A percentile compares a stretch with the other conserved stretches of the same genome.
Evolutionary conservation across 2,329 filamentous ascomycete species (phyloP).

Genomic region (Arachnomyces sp.): DNA sequence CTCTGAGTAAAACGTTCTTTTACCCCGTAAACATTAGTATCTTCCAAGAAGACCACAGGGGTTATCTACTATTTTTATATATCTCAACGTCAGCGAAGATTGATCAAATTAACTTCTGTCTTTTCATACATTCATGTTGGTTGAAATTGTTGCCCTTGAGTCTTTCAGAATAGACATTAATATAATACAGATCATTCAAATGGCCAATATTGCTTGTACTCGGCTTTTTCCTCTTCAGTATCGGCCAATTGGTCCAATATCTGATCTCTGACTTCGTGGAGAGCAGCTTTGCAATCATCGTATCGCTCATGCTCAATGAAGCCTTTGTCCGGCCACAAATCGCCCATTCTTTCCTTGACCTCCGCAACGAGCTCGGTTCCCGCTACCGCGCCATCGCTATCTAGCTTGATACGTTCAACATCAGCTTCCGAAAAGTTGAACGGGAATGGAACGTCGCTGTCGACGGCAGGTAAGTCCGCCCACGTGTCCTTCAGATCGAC

Average conservation of each 20-base stretch:
- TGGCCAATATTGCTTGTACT: conserved; percentile 21
- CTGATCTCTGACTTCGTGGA: conserved; percentile 17
- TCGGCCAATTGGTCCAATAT: conserved; percentile 21
- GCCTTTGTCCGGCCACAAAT: conserved; percentile 9
- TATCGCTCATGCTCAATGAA: conserved; percentile 1
- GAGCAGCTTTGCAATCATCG: conserved; percentile 12
- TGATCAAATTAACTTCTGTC: no score
- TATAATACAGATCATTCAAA: conserved; percentile 29
- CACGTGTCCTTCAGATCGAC: conserved; percentile 22
- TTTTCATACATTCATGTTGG: no score
- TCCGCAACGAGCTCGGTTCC: conserved; percentile 19
- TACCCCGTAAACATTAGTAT: no score
- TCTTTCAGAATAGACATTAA: no score
- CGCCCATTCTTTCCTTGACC: conserved; percentile 20
- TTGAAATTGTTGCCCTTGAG: no score
- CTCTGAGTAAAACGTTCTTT: no score
- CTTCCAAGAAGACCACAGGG: no score
- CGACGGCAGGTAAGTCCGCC: conserved; percentile 16
- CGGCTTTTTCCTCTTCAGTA: conserved; percentile 20
- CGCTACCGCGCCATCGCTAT: conserved; percentile 19
- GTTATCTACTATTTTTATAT: no score
- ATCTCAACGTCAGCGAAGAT: no score
- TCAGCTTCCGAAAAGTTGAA: conserved; percentile 20
- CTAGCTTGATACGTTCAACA: conserved; percentile 19
- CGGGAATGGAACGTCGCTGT: conserved; percentile 15